Evolutionary conservation across 2,329 filamentous ascomycete genomes (phyloP).

Genomic region (Pseudogymnoascus destructans): DNA sequence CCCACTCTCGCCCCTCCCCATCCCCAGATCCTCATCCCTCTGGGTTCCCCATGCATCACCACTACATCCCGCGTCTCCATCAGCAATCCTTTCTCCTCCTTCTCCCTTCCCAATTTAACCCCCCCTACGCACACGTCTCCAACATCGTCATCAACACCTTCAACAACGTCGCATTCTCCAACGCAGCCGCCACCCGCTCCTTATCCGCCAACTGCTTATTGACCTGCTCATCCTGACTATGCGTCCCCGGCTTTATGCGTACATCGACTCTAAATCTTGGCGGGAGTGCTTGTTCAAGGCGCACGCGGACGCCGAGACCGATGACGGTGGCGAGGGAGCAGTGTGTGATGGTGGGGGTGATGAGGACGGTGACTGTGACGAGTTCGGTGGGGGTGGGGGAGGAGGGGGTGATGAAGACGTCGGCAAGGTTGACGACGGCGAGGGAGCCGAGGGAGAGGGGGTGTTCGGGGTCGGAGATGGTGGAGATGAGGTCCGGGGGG

Average conservation of each 20-base stretch:
- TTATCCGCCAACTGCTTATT: conserved; percentile 97
- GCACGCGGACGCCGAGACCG: conserved; percentile 79
- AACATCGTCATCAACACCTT: conserved; percentile 89
- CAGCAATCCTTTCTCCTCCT: neutral
- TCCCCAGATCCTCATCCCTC: neutral
- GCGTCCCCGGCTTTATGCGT: conserved; percentile 89
- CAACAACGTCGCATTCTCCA: conserved; percentile 86
- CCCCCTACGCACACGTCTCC: conserved; percentile 48
- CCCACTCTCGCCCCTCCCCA: neutral
- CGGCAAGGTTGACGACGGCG: conserved; percentile 88
- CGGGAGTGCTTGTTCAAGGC: conserved; percentile 80
- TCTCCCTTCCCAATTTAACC: neutral
- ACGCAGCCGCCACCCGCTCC: conserved; percentile 83
- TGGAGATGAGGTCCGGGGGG: conserved; percentile 70
- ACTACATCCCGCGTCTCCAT: too few relatives aligned
- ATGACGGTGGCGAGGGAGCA: conserved; percentile 95
- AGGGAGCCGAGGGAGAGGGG: conserved; percentile 86
- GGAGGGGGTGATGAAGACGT: conserved; percentile 65
- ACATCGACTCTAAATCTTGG: conserved; percentile 88
- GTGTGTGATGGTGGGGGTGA: conserved; percentile 94
- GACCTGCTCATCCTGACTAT: conserved; percentile 85
- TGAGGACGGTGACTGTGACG: conserved; percentile 68
- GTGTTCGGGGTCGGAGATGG: conserved; percentile 93
- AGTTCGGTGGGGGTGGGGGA: conserved; percentile 40
- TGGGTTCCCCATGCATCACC: too few relatives aligned